A percentile compares a stretch with the other conserved stretches of the same genome.
phyloP scores from a whole-genome alignment of 441 rosid genomes.

The Erysimum pusillum region DNA sequence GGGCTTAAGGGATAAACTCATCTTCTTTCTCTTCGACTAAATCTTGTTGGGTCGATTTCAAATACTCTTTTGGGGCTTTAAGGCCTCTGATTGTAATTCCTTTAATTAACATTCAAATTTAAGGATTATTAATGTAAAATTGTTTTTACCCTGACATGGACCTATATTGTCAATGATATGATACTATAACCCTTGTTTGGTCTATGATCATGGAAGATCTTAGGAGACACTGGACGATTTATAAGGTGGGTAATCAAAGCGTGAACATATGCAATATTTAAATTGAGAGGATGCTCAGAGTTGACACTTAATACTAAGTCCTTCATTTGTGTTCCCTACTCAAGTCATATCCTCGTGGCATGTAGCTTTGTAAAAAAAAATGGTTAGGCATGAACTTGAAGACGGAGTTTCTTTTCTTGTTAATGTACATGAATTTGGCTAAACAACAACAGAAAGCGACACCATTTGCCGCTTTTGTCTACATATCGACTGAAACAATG shows the following conservation, averaged over 20 bases:
- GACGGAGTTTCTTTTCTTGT: neutral
- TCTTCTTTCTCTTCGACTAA: constrained; percentile 3
- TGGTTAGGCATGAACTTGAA: constrained; percentile 6
- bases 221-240: too few species aligned
- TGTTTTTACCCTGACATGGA: too few species aligned
- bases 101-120: neutral
- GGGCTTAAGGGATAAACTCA: constrained; percentile 21
- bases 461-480: constrained; percentile 31
- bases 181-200: too few species aligned
- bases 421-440: constrained; percentile 43
- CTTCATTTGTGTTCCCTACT: neutral
- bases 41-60: constrained; percentile 31
- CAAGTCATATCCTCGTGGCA: neutral
- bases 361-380: constrained; percentile 15
- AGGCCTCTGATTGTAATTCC: constrained; percentile 30
- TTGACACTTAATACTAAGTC: too few species aligned
- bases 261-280: too few species aligned
- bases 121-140: too few species aligned
- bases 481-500: constrained; percentile 42
- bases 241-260: too few species aligned
- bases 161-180: too few species aligned
- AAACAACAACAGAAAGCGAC: constrained; percentile 43
- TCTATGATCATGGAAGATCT: too few species aligned
- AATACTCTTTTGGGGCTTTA: constrained; percentile 31
- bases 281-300: too few species aligned